Base-by-base conservation (phyloP, 2,329 filamentous ascomycete species). In the Epichloe elymi region DNA sequence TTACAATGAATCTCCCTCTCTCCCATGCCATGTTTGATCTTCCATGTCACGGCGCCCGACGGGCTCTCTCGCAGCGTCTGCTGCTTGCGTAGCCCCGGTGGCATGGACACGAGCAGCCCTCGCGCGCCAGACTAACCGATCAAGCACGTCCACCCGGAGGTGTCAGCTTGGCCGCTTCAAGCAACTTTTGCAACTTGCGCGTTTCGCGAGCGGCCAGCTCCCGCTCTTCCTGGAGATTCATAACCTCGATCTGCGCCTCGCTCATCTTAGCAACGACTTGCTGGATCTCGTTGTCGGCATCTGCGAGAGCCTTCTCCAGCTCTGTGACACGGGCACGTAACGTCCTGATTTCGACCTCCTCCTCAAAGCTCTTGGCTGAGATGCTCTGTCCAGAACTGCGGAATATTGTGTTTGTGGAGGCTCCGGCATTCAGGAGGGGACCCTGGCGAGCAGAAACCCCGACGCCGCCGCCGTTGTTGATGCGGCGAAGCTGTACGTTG, bases 191-290 rank as follows among this genome's bases (percentile, higher is more conserved):
- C 48, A 93, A 73, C 61, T 73, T 77, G 59, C 79, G 76, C 52
- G 86, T 89, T 65, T 85, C 78, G 48, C 80, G 78, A 59, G 87
- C 78, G 20, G 86, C 86, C 57, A 83, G 80, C 61, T 93, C 87
- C 59, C 80, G 76, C 66, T 85, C 80, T 57, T 80, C 79, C 65
- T 90, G 86, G 46, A 94, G 73, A 63, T 88, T 84, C 60, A 86
- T 80, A 44, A 93, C 87, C 67, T 90, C 85, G 56, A 91, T 86
- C 69, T 93, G 87, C 26, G 86, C 85, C 59, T 75, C 73, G 68
- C 86, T 90, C 82, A 94, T 91, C 59, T 80, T 78, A 53, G 81
- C 75, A 15, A 93, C 83, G 5, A 93, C 86, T 61, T 87, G 82
- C 61, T 88, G 81, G 84, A 93, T 90, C 67, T 91, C 86, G 45